Evolutionary conservation across 805 yeast species (phyloP).

Genomic region (Schwanniomyces occidentalis): DNA sequence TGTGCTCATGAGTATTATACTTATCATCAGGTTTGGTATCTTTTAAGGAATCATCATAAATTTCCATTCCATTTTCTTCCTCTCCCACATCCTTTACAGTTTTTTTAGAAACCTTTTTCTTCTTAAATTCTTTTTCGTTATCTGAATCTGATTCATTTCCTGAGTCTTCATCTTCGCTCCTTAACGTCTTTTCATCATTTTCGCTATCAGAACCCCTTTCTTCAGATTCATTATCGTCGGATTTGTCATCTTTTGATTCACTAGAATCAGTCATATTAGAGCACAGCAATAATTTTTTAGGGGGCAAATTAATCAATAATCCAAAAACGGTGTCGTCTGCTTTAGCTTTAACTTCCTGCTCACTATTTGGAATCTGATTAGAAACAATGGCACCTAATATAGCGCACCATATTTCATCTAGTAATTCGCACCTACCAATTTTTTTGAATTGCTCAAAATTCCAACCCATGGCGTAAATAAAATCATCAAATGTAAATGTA

Average conservation of each 20-base stretch:
- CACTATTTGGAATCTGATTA: slow-evolving; percentile 28
- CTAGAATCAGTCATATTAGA: too few relatives aligned
- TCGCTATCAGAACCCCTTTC: slow-evolving; percentile 17
- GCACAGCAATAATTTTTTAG: too few relatives aligned
- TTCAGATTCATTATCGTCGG: slow-evolving; percentile 18
- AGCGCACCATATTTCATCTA: slow-evolving; percentile 71
- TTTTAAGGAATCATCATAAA: slow-evolving; percentile 15
- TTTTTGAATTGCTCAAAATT: slow-evolving; percentile 36
- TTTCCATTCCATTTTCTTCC: slow-evolving; percentile 22
- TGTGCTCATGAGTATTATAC: too few relatives aligned
- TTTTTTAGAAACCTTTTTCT: too few relatives aligned
- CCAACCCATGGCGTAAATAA: slow-evolving; percentile 56
- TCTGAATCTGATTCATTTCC: slow-evolving; percentile 16
- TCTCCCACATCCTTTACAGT: too few relatives aligned
- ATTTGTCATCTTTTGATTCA: too few relatives aligned
- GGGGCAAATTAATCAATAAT: slow-evolving; percentile 32
- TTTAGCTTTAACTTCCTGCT: slow-evolving; percentile 34
- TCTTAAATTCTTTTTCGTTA: slow-evolving; percentile 8
- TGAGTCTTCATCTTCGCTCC: too few relatives aligned
- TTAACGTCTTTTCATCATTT: slow-evolving; percentile 21
- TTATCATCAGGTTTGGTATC: slow-evolving; percentile 18
- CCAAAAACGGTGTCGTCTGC: slow-evolving; percentile 27
- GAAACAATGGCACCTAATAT: slow-evolving; percentile 57
- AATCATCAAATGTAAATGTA: slow-evolving; percentile 79
- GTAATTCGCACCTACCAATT: slow-evolving; percentile 48